Base-by-base conservation (phyloP, 192 early-diverging fungal species). In the Coemansia aciculifera region DNA sequence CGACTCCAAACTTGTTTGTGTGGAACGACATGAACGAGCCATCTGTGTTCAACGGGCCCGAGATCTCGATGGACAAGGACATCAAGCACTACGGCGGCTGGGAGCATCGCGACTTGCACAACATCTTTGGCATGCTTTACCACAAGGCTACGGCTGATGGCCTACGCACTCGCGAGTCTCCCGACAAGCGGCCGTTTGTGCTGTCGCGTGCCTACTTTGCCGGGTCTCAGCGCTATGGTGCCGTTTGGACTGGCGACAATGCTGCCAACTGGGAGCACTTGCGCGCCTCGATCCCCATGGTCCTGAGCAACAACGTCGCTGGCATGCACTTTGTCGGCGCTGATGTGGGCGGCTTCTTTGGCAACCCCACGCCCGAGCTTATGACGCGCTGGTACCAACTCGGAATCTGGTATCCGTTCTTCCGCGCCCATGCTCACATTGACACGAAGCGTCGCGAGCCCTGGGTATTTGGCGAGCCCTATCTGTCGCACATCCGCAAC, bases 11-110 rank as follows among this genome's bases (percentile, higher is more conserved):
- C 43, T 85, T 98, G 19, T 95, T 91, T 78, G 90, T 94, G 2
- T 99, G 98, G 98, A 98, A 98, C 79, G 98, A 99, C 69, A 99
- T 99, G 98, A 99, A 99, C 75, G 98, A 99, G 83, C 96, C 95
- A 1, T 90, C 92, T 6, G 91, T 99, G 5, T 99, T 99, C 73
- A 97, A 83, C 78, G 96, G 97, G 0, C 96, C 98, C 27, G 98
- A 99, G 69, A 95, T 95, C 48, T 97, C 97, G 5, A 93, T 97
- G 87, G 93, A 88, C 44, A 98, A 97, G 84, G 96, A 98, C 74
- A 84, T 89, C 52, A 80, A 95, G 65, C 98, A 99, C 75, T 71
- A 89, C 74, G 91, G 87, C 36, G 88, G 88, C 49, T 89, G 89
- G 80, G 98, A 99, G 79, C 96, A 98, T 71, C 95, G 98, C 48